A percentile compares a stretch with the other conserved stretches of the same genome.
Evolutionary conservation across 805 yeast species (phyloP).

Genomic region (Myxozyma lipomycoides): DNA sequence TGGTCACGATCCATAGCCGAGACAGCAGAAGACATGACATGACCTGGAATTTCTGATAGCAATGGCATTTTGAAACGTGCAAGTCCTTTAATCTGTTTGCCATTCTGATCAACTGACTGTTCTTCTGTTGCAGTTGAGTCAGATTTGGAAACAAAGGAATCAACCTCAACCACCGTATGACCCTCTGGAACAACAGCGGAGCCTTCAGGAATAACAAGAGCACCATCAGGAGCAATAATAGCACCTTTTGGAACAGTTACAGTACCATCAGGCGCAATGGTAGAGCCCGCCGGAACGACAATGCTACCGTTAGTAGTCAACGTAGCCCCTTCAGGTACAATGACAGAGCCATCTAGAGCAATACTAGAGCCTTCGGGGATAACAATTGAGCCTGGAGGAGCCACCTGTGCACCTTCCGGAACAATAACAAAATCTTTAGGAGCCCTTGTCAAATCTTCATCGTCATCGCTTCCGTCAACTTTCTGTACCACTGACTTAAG

Average conservation of each 20-base stretch:
- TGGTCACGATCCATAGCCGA: slow-evolving; percentile 1
- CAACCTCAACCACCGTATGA: neutral
- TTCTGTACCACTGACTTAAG: slow-evolving; percentile 41
- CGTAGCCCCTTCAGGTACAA: neutral
- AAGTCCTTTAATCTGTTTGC: neutral
- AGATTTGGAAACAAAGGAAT: neutral
- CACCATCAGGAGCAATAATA: neutral
- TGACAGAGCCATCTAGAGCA: neutral
- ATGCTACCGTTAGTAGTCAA: neutral
- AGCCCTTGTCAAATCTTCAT: slow-evolving; percentile 26
- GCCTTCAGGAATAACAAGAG: neutral
- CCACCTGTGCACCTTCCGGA: neutral
- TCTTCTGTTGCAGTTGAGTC: neutral
- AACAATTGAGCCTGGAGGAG: neutral
- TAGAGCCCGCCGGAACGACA: neutral
- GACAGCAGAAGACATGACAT: slow-evolving; percentile 4
- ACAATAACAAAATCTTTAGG: neutral
- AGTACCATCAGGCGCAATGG: neutral
- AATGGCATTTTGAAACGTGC: neutral
- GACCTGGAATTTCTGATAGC: slow-evolving; percentile 1
- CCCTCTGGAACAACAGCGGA: neutral
- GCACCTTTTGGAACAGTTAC: neutral
- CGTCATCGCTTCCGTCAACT: slow-evolving; percentile 43
- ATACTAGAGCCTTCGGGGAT: neutral
- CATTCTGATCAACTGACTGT: neutral